phyloP scores from a whole-genome alignment of 768 basidiomycete genomes.

The Trametes maxima region DNA sequence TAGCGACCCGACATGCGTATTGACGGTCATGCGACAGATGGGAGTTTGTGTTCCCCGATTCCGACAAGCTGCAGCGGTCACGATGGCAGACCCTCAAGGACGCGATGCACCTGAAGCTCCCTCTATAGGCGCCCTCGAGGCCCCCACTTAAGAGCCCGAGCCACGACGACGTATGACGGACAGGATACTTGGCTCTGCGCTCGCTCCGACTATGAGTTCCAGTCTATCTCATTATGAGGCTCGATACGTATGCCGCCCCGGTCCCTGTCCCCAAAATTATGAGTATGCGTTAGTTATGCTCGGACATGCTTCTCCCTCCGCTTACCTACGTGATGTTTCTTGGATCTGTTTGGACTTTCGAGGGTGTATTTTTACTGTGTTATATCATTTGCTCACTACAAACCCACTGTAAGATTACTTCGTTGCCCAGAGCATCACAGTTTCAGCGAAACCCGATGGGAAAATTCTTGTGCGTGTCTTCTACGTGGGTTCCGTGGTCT shows the following conservation, averaged over 20 bases:
- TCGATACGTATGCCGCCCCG: neutral
- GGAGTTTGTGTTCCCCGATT: slow-evolving; percentile 34
- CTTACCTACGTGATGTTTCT: neutral
- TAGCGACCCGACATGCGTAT: neutral
- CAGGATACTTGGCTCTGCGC: neutral
- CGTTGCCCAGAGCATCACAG: too few relatives aligned
- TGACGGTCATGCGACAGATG: slow-evolving; percentile 26
- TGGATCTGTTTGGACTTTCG: neutral
- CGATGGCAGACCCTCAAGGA: slow-evolving; percentile 34
- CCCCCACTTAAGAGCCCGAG: neutral
- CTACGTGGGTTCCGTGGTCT: slow-evolving; percentile 27
- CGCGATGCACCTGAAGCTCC: slow-evolving; percentile 27
- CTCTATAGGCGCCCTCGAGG: slow-evolving; percentile 7
- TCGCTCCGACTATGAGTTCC: neutral
- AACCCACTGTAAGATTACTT: too few relatives aligned
- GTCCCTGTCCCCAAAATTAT: neutral
- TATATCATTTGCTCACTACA: too few relatives aligned
- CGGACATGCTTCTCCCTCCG: neutral
- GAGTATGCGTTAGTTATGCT: slow-evolving; percentile 6
- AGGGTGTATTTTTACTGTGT: neutral
- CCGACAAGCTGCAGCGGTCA: slow-evolving; percentile 26
- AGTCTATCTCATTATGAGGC: neutral
- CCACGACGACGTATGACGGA: neutral
- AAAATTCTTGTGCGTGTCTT: neutral
- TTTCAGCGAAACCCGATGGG: too few relatives aligned